phyloP scores from a whole-genome alignment of 768 basidiomycete species.

The Mycena alexandri region DNA sequence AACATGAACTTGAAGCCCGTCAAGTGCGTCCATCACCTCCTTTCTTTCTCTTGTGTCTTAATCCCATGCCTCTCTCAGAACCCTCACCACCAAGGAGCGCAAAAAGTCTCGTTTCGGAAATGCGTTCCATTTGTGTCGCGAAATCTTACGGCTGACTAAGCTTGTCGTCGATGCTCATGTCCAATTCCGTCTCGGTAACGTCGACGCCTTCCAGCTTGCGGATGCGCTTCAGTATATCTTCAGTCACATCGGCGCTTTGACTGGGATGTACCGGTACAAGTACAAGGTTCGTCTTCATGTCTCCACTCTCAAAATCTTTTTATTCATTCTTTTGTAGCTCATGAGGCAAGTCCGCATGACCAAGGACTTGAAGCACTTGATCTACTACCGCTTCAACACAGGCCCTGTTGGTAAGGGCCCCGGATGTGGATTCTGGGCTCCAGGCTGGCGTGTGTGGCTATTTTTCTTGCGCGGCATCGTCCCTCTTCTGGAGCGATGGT shows the following conservation, averaged over 20 bases:
- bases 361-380: conserved; percentile 98
- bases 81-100: conserved; percentile 97
- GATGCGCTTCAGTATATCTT: conserved; percentile 99
- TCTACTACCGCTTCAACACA: conserved; percentile 99
- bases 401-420: conserved; percentile 99
- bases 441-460: conserved; percentile 99
- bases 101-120: conserved; percentile 99
- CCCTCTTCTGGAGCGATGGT: conserved; percentile 96
- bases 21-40: conserved; percentile 60
- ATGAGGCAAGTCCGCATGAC: conserved; percentile 99
- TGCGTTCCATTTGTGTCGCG: conserved; percentile 97
- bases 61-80: conserved; percentile 63
- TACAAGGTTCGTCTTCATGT: conserved; percentile 78
- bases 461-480: conserved; percentile 99
- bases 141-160: conserved; percentile 97
- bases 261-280: conserved; percentile 99
- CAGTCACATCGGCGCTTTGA: conserved; percentile 95
- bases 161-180: conserved; percentile 99
- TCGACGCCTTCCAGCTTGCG: conserved; percentile 98
- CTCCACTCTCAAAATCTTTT: conserved; percentile 8
- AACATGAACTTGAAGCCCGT: conserved; percentile 99
- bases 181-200: conserved; percentile 97
- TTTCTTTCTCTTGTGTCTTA: neutral
- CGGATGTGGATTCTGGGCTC: conserved; percentile 99
- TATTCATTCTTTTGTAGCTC: conserved; percentile 60